Percentiles rank a stretch among this genome's conserved stretches.
These are phyloP conservation scores for Xylariaceae sp. DNA, from an alignment of 2,329 filamentous ascomycete genomes.

Conservation along the genomic window DNA sequence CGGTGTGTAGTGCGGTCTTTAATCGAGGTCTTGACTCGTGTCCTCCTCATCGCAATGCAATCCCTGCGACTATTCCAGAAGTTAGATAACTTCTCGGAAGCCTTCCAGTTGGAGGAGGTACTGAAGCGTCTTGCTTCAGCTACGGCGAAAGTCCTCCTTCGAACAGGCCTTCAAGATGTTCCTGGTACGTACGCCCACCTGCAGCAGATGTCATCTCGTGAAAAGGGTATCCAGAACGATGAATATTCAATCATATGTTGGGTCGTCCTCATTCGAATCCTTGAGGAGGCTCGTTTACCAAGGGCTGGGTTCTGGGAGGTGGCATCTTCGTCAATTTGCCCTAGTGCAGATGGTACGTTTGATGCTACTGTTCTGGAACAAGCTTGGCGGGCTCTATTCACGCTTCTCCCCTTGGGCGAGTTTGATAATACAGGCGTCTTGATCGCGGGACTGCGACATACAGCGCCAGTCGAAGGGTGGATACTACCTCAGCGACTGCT, in stretches of 20 bases:
- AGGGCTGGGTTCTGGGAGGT: constrained; percentile 58
- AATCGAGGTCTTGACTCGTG: constrained; percentile 35
- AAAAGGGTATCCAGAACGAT: constrained; percentile 48
- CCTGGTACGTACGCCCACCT: constrained; percentile 45
- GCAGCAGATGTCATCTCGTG: constrained; percentile 40
- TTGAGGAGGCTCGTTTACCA: constrained; percentile 47
- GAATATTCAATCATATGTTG: constrained; percentile 47
- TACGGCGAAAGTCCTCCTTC: constrained; percentile 38
- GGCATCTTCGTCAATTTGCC: constrained; percentile 39
- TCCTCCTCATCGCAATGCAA: constrained; percentile 36
- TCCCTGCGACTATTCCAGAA: constrained; percentile 41
- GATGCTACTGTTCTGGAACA: constrained; percentile 49
- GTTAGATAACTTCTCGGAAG: constrained; percentile 32
- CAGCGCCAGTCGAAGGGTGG: constrained; percentile 53
- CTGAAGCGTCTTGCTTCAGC: constrained; percentile 40
- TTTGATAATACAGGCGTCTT: constrained; percentile 52
- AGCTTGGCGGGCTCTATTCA: constrained; percentile 55
- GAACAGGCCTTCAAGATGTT: constrained; percentile 40
- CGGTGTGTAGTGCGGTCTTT: constrained; percentile 28
- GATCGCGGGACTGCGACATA: constrained; percentile 36
- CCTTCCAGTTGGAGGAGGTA: constrained; percentile 45
- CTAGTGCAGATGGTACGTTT: constrained; percentile 32
- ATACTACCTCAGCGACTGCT: constrained; percentile 51
- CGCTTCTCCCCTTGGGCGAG: constrained; percentile 55
- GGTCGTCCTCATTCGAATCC: constrained; percentile 51